A percentile compares a stretch with the other conserved stretches of the same genome.
Evolutionary conservation across 495 filamentous ascomycete genomes (phyloP).

Genomic region (Venustampulla echinocandica): DNA sequence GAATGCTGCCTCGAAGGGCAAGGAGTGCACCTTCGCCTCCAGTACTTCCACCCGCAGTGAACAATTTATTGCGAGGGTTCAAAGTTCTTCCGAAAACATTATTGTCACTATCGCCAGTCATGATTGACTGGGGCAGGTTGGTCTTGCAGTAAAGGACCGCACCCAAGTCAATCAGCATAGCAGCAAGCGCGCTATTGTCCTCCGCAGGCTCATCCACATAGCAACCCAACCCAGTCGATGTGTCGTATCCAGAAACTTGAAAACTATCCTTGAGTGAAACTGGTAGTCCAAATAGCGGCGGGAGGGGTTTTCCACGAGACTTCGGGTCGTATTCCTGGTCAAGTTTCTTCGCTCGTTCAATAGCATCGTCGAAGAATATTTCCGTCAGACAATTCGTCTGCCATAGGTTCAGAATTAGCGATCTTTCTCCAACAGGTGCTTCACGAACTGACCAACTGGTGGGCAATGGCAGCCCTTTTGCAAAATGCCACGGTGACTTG

Average conservation of each 20-base stretch:
- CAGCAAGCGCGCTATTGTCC: slow-evolving; percentile 35
- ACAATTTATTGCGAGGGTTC: slow-evolving; percentile 49
- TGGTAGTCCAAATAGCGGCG: slow-evolving; percentile 58
- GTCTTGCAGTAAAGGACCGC: slow-evolving; percentile 57
- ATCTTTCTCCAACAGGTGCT: not conserved
- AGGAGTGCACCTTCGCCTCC: slow-evolving; percentile 47
- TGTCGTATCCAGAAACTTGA: slow-evolving; percentile 45
- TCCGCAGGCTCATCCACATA: slow-evolving; percentile 36
- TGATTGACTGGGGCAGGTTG: slow-evolving; percentile 45
- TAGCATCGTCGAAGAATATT: slow-evolving; percentile 51
- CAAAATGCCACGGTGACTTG: slow-evolving; percentile 32
- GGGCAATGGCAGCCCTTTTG: slow-evolving; percentile 46
- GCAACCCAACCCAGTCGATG: slow-evolving; percentile 48
- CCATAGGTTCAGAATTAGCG: slow-evolving; percentile 9
- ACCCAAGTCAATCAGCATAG: slow-evolving; percentile 30
- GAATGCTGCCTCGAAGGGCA: slow-evolving; percentile 30
- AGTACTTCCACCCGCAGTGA: slow-evolving; percentile 52
- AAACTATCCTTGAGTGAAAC: slow-evolving; percentile 58
- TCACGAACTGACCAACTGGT: slow-evolving; percentile 49
- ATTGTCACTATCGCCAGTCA: slow-evolving; percentile 45
- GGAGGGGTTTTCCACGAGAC: slow-evolving; percentile 35
- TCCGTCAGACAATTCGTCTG: slow-evolving; percentile 58
- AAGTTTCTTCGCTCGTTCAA: slow-evolving; percentile 45
- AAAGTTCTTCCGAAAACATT: slow-evolving; percentile 56
- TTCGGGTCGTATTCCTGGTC: slow-evolving; percentile 37